Evolutionary conservation across 1,139 yeast species (phyloP), one percentile per base, ranked within the genome.

Genomic region (Meyerozyma guilliermondii): DNA sequence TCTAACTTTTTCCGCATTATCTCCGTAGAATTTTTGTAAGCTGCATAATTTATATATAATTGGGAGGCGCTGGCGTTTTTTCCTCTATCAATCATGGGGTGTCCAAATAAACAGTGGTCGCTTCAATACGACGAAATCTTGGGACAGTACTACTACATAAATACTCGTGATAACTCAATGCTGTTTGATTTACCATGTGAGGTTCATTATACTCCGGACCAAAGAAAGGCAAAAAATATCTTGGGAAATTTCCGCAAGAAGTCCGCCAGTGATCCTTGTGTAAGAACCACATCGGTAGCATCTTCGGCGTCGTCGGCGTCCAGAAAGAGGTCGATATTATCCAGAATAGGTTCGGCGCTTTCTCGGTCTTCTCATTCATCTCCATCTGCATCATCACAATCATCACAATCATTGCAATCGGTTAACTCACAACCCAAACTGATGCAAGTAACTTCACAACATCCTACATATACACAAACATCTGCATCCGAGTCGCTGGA

Each of bases 121-220:
- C 46, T 56, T 20, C 52, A 54, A 28, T 71, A 54, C 50, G 76
- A 71, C 49, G 46, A 54, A 3, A 53, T 57, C 18, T 56, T 71
- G 41, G 57, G 66, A 36, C 71, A 68, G 50, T 58, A 66, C 47
- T 71, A 71, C 53, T 71, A 67, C 47, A 46, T 62, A 27, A 66
- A 70, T 51, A 50, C 59, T 14, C 46, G 48, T 24, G 68, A 65
- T 40, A 62, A 63, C 39, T 47, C 64, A 4, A 57, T 68, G 11
- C 54, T 68, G 14, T 71, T 69, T 48, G 76, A 71, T 49, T 59
- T 60, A 35, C 76, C 77, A 3, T 59, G 66, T 45, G 76, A 71
- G 50, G 76, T 71, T 7, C 59, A 59, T 40, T 51, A 55, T 38
- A 50, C 41, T 8, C 49, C 45, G n/a, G 47, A 35, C 18, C 33